These are phyloP conservation scores for Cordyceps javanica DNA, from an alignment of 2,329 filamentous ascomycete genomes.

Conservation along the genomic window DNA sequence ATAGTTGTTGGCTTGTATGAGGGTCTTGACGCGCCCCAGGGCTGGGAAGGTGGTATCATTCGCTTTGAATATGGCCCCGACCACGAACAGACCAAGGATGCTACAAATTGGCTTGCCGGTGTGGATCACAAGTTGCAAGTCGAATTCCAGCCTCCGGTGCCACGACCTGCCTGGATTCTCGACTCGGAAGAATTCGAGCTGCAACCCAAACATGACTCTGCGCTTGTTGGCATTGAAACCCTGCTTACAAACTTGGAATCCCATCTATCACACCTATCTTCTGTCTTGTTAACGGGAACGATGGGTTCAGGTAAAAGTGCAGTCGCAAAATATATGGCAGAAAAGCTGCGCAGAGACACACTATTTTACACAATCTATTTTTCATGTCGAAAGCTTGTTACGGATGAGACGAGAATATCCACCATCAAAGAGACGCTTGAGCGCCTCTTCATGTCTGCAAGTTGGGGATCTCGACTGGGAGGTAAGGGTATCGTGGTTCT, in stretches of 20 bases:
- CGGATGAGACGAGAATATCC: conserved; percentile 82
- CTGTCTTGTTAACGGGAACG: conserved; percentile 81
- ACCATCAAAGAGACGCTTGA: conserved; percentile 85
- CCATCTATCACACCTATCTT: conserved; percentile 78
- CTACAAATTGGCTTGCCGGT: conserved; percentile 66
- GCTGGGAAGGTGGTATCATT: conserved; percentile 80
- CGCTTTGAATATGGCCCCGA: conserved; percentile 56
- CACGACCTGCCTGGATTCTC: conserved; percentile 53
- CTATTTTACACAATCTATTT: conserved; percentile 83
- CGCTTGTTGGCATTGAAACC: conserved; percentile 78
- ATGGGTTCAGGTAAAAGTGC: conserved; percentile 87
- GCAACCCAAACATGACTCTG: conserved; percentile 48
- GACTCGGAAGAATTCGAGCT: conserved; percentile 45
- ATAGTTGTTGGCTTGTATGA: conserved; percentile 61
- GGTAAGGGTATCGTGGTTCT: conserved; percentile 80
- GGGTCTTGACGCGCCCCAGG: conserved; percentile 46
- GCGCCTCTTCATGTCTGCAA: conserved; percentile 78
- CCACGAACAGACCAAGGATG: conserved; percentile 40
- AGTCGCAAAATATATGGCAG: conserved; percentile 68
- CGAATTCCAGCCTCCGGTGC: conserved; percentile 69
- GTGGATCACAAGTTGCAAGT: conserved; percentile 67
- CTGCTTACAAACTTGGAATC: conserved; percentile 66
- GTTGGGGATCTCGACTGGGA: conserved; percentile 84
- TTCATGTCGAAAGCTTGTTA: conserved; percentile 78
- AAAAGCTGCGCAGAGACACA: conserved; percentile 62